Percentiles rank a stretch among this genome's conserved stretches.
These are phyloP conservation scores for Sclerotinia borealis DNA, from an alignment of 2,329 filamentous ascomycete genomes.

Conservation along the genomic window DNA sequence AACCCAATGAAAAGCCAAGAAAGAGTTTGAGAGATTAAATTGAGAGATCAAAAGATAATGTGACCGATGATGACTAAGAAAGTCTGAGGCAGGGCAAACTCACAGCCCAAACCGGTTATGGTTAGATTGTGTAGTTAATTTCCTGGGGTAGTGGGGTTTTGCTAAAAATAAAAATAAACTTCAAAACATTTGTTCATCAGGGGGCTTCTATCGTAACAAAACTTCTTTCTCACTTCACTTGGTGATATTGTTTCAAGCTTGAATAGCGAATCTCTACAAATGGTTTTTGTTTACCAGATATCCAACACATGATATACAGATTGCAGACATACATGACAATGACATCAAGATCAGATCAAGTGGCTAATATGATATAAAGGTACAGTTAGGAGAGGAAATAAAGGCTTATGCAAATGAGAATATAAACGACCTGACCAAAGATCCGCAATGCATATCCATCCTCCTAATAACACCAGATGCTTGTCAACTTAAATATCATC, in stretches of 20 bases:
- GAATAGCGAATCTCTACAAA: background rate
- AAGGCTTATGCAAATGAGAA: background rate
- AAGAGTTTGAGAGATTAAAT: background rate
- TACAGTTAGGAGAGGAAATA: background rate
- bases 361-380: constrained; percentile 3
- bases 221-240: background rate
- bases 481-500: constrained; percentile 1
- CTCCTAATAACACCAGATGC: constrained; percentile 9
- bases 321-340: background rate
- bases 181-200: background rate
- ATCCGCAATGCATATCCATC: constrained; percentile 4
- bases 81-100: background rate
- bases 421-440: background rate
- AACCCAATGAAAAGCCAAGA: background rate
- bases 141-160: background rate
- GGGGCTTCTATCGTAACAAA: no score
- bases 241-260: background rate
- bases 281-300: background rate
- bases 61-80: background rate
- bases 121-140: no score
- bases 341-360: background rate
- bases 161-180: background rate
- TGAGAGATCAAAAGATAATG: no score
- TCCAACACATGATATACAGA: background rate
- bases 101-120: no score